Conservation (phyloP, 2,329 filamentous ascomycete genomes). For the Xylariaceae sp. region DNA sequence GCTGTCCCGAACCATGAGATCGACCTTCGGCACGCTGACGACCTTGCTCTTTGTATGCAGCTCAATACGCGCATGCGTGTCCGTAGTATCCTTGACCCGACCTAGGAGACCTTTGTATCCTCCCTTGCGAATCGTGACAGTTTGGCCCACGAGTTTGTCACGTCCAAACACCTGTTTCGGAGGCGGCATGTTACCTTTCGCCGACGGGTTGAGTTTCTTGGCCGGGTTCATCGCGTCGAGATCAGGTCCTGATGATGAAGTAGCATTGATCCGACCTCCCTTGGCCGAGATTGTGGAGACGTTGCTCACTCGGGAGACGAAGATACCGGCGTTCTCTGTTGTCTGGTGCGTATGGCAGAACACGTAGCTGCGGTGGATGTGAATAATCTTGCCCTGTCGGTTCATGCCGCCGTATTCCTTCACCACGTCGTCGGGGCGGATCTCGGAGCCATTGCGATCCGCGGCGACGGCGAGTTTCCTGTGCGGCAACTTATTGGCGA, state of each 20-base stretch:
- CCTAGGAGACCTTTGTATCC: constrained; percentile 89
- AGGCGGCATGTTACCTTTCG: constrained; percentile 55
- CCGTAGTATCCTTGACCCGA: constrained; percentile 92
- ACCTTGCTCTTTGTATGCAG: constrained; percentile 92
- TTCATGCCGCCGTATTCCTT: constrained; percentile 84
- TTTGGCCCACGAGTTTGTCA: constrained; percentile 84
- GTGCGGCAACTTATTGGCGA: constrained; percentile 80
- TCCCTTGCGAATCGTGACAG: constrained; percentile 80
- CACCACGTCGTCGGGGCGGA: constrained; percentile 84
- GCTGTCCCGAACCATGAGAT: constrained; percentile 80
- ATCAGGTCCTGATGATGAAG: constrained; percentile 65
- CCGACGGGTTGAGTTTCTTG: constrained; percentile 63
- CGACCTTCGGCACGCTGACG: constrained; percentile 74
- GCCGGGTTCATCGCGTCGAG: constrained; percentile 90
- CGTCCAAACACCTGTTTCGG: constrained; percentile 69
- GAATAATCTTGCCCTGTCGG: constrained; percentile 81
- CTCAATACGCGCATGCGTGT: constrained; percentile 80
- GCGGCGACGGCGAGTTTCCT: constrained; percentile 83
- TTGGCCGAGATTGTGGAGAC: constrained; percentile 92
- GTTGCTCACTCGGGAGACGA: constrained; percentile 78
- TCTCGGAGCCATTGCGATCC: constrained; percentile 88
- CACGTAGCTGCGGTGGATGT: constrained; percentile 88
- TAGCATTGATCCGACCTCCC: constrained; percentile 67
- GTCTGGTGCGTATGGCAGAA: constrained; percentile 82
- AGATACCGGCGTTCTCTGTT: constrained; percentile 83